A percentile compares a stretch with the other conserved stretches of the same genome.
phyloP scores from a whole-genome alignment of 1,284 basidiomycete species.

The Violaceomyces palustris region DNA sequence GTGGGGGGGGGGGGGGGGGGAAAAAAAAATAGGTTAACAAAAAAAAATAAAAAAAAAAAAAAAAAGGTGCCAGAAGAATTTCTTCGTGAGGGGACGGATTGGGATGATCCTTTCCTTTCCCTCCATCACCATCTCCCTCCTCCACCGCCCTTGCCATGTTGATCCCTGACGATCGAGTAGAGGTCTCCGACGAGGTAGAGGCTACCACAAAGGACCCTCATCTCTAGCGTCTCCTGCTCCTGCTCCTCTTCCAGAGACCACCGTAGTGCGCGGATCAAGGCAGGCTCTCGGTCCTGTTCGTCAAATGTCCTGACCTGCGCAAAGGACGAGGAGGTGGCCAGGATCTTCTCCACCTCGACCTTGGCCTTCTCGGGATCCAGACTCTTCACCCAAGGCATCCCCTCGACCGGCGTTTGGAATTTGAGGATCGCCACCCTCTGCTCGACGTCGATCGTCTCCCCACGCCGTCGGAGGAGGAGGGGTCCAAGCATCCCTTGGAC shows the following conservation, averaged over 20 bases:
- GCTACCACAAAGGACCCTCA: constrained; percentile 43
- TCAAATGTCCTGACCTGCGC: no score
- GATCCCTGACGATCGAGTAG: constrained; percentile 11
- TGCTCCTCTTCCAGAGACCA: constrained; percentile 7
- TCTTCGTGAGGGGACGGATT: no score
- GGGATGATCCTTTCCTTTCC: no score
- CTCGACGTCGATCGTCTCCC: no score
- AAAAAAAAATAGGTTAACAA: no score
- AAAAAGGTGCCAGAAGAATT: no score
- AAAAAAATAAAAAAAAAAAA: no score
- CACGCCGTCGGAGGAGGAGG: constrained; percentile 23
- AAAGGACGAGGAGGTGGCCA: constrained; percentile 6
- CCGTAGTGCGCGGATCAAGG: constrained; percentile 13
- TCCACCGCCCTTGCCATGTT: no score
- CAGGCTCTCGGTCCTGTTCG: no score
- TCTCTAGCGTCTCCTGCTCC: not conserved
- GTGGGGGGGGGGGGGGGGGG: no score
- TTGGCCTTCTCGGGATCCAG: constrained; percentile 7
- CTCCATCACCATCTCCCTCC: no score
- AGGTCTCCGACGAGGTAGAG: constrained; percentile 48
- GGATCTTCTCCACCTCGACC: not conserved
- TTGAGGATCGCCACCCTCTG: constrained; percentile 38
- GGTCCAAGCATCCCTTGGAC: constrained; percentile 29
- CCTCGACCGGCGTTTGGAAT: constrained; percentile 45
- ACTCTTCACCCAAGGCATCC: constrained; percentile 49